Conservation (phyloP, 306 rosid species). For the Cercis canadensis region DNA sequence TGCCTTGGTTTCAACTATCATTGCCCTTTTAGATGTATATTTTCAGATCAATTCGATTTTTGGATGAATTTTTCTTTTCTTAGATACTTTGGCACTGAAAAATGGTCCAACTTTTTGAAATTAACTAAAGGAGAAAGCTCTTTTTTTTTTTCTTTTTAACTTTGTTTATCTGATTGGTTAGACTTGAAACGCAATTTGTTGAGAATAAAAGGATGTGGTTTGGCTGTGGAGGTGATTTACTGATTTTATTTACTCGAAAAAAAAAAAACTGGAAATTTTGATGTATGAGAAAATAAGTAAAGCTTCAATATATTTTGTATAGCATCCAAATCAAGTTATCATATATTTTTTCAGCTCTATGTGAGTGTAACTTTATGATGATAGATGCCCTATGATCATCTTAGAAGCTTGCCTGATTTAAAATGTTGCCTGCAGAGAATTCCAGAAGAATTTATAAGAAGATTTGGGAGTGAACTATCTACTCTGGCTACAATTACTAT, state of each 20-base stretch:
- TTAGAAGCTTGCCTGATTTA: background rate
- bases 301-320: background rate
- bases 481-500: constrained; percentile 25
- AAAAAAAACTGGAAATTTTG: background rate
- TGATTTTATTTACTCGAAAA: too few species aligned
- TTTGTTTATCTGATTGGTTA: too few species aligned
- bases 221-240: background rate
- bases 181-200: background rate
- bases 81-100: too few species aligned
- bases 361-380: background rate
- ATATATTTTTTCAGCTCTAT: background rate
- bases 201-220: background rate
- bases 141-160: too few species aligned
- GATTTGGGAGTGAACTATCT: constrained; percentile 37
- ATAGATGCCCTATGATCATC: background rate
- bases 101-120: too few species aligned
- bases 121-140: too few species aligned
- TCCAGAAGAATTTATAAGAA: constrained; percentile 36
- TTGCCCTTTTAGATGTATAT: too few species aligned
- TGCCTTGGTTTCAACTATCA: too few species aligned
- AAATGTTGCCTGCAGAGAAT: constrained; percentile 30
- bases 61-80: too few species aligned
- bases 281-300: background rate
- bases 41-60: too few species aligned
- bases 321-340: background rate